phyloP scores from a whole-genome alignment of 179 eudicot species.

The Nepenthes alata region DNA sequence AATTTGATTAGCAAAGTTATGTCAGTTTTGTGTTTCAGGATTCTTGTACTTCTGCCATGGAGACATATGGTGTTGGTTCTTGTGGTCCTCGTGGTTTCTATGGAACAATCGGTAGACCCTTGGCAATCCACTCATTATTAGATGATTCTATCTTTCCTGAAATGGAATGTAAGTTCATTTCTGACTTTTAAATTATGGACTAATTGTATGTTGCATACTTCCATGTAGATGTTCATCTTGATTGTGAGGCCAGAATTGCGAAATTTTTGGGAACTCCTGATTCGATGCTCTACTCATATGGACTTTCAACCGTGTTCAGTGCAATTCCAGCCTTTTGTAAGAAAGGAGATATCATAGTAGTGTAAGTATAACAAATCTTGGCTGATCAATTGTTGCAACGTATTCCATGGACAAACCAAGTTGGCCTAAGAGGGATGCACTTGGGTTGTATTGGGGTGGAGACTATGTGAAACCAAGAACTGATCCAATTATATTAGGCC shows the following conservation, averaged over 20 bases:
- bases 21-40: slow-evolving; percentile 33
- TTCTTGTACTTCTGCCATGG: slow-evolving; percentile 71
- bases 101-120: slow-evolving; percentile 75
- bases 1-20: slow-evolving; percentile 1
- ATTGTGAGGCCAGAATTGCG: slow-evolving; percentile 93
- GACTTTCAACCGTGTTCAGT: slow-evolving; percentile 92
- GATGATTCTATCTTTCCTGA: not conserved
- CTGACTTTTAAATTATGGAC: not conserved
- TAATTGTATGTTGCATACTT: not conserved
- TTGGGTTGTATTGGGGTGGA: too few relatives aligned
- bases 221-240: slow-evolving; percentile 83
- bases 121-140: not conserved
- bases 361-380: slow-evolving; percentile 40
- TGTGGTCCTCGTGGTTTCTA: slow-evolving; percentile 99
- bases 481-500: too few relatives aligned
- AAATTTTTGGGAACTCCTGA: slow-evolving; percentile 87
- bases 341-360: slow-evolving; percentile 80
- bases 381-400: not conserved
- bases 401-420: too few relatives aligned
- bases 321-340: slow-evolving; percentile 93
- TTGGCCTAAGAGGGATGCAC: too few relatives aligned
- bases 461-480: too few relatives aligned
- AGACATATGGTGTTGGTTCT: slow-evolving; percentile 96
- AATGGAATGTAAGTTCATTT: not conserved
- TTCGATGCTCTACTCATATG: slow-evolving; percentile 85